Evolutionary conservation across 2,329 filamentous ascomycete genomes (phyloP).

Genomic region (Talaromyces verruculosus): DNA sequence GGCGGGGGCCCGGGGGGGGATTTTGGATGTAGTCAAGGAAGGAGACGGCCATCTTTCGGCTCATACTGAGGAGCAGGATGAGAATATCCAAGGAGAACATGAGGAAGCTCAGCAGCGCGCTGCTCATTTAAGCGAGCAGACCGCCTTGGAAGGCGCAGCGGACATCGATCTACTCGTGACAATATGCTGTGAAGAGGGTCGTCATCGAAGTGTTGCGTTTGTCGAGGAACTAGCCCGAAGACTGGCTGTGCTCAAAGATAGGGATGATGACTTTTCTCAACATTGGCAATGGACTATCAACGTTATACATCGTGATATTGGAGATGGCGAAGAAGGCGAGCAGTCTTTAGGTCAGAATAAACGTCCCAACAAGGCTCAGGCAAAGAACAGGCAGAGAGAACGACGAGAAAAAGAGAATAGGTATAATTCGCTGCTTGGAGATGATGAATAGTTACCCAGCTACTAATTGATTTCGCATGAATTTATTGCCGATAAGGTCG

Average conservation of each 20-base stretch:
- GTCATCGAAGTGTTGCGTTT: not conserved
- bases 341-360: not conserved
- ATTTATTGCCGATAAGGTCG: not conserved
- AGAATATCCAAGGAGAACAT: not conserved
- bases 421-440: not conserved
- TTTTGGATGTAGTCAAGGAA: not conserved
- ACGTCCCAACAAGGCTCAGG: not conserved
- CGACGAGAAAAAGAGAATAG: not conserved
- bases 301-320: not conserved
- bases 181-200: conserved; percentile 1
- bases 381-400: not conserved
- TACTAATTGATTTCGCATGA: not conserved
- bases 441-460: not conserved
- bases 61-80: not conserved
- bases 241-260: not conserved
- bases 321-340: not conserved
- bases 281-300: not conserved
- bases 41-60: not conserved
- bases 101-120: not conserved
- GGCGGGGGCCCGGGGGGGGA: not conserved
- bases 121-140: not conserved
- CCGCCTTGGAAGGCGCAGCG: not conserved
- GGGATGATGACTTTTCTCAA: not conserved
- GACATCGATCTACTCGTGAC: not conserved
- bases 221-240: not conserved